A percentile compares a stretch with the other conserved stretches of the same genome.
Evolutionary conservation across 495 filamentous ascomycete species (phyloP).

Genomic region (Saxophila tyrrhenica): DNA sequence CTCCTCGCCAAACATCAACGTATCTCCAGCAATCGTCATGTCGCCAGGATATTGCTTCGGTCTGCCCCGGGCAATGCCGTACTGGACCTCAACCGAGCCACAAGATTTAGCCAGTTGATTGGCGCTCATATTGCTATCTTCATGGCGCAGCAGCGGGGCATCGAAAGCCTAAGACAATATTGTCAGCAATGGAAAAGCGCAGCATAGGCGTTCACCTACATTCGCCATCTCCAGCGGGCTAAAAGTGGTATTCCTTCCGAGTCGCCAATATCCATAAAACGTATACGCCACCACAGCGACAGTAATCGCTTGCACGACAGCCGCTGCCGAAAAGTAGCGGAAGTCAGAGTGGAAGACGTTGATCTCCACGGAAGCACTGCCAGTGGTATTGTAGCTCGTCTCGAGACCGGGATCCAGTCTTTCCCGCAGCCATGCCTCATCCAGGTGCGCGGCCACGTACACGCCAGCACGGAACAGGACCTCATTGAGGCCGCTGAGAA

Average conservation of each 20-base stretch:
- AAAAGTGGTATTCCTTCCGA: neutral
- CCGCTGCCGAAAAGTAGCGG: neutral
- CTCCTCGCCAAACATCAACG: too few species aligned
- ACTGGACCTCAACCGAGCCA: too few species aligned
- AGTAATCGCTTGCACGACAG: neutral
- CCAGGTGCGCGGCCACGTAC: neutral
- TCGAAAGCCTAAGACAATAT: neutral
- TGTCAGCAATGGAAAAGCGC: neutral
- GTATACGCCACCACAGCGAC: neutral
- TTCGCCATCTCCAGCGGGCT: neutral
- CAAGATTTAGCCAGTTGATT: too few species aligned
- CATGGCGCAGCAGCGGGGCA: neutral
- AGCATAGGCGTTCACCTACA: neutral
- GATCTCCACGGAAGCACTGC: neutral
- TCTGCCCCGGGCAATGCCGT: too few species aligned
- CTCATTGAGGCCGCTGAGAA: neutral
- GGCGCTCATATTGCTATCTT: too few species aligned
- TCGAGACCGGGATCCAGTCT: neutral
- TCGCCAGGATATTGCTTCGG: too few species aligned
- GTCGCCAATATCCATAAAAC: neutral
- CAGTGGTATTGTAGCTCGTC: neutral
- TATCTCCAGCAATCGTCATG: too few species aligned
- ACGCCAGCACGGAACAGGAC: neutral
- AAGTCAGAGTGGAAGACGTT: neutral
- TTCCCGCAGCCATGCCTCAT: neutral